Evolutionary conservation across 345 rosid genomes (phyloP).

Genomic region (Barbarea vulgaris): DNA sequence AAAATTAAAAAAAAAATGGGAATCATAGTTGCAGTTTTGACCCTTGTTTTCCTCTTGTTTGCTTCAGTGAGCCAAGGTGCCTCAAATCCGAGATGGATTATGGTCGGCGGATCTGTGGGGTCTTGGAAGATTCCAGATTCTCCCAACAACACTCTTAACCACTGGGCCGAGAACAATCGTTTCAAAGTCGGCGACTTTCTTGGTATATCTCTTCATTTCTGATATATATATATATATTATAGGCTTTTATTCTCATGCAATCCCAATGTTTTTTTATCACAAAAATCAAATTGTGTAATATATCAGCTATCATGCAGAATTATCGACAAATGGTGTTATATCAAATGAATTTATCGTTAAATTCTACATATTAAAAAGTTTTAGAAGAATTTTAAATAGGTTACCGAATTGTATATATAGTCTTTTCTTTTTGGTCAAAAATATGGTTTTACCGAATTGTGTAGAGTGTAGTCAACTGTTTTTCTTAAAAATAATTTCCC

Average conservation of each 20-base stretch:
- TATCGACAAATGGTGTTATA: background rate
- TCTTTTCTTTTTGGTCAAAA: too few relatives aligned
- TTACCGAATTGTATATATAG: background rate
- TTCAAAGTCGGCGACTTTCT: slow-evolving; percentile 56
- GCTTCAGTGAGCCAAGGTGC: slow-evolving; percentile 44
- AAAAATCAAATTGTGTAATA: background rate
- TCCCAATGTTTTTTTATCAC: background rate
- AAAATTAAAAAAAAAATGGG: background rate
- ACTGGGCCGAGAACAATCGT: slow-evolving; percentile 47
- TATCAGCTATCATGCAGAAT: background rate
- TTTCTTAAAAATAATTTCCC: background rate
- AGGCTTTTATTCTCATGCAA: background rate
- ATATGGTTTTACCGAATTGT: background rate
- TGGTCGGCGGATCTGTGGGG: slow-evolving; percentile 57
- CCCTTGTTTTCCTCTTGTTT: slow-evolving; percentile 34
- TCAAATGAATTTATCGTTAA: background rate
- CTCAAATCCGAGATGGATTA: slow-evolving; percentile 33
- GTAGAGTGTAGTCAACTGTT: background rate
- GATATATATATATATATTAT: too few relatives aligned
- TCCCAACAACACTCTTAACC: slow-evolving; percentile 41
- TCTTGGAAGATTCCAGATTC: slow-evolving; percentile 64
- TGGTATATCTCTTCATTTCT: slow-evolving; percentile 38
- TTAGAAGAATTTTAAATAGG: background rate
- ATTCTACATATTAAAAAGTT: too few relatives aligned
- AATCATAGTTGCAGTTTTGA: slow-evolving; percentile 27